Base-by-base conservation (phyloP, 164 flowering plant species). In the Vitis rupestris region DNA sequence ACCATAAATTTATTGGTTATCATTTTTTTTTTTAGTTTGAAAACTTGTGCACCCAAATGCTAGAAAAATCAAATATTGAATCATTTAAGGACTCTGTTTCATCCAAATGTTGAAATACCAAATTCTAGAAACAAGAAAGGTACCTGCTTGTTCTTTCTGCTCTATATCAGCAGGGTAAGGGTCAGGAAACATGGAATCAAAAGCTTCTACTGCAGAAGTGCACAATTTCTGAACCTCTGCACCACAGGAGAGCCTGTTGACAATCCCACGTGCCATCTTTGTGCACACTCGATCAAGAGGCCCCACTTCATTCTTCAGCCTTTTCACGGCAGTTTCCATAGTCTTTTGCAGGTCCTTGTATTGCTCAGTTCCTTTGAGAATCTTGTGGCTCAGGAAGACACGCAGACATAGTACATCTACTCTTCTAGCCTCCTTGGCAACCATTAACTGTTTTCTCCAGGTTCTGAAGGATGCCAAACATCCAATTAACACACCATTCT, bases 381-480 rank as follows among this genome's bases (percentile, higher is more conserved):
- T 81, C 80, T 73, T 82, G 57, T 81, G 77, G 76, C 81, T 67
- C 61, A 89, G 66, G 49, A 85, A 82, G n/a, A 91, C 48, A 29
- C 97, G 76, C 55, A 65, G 72, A 75, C 92, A 88, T 51, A 88
- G 70, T 48, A 75, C 78, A 76, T 90, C 90, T 15, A 90, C 87
- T 61, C 91, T 74, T 68, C 90, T 84, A 19, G 97, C 85, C 49
- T 88, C 92, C 74, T 82, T 89, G 13, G 97, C 92, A 71, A 76
- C 53, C 37, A 84, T 17, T 61, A 91, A 62, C 59, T 91, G 97
- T 76, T 86, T 90, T 50, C 87, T 75, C 95, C 87, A 92, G 58
- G 80, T 75, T 70, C 97, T 91, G 84, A 62, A 81, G 67, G 54
- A 48, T 56, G 56, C 14, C 54, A 67, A 62, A 37, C 57, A n/a